Evolutionary conservation across 352 stramenopile genomes (phyloP).

Genomic region (Phytopythium aichiense): DNA sequence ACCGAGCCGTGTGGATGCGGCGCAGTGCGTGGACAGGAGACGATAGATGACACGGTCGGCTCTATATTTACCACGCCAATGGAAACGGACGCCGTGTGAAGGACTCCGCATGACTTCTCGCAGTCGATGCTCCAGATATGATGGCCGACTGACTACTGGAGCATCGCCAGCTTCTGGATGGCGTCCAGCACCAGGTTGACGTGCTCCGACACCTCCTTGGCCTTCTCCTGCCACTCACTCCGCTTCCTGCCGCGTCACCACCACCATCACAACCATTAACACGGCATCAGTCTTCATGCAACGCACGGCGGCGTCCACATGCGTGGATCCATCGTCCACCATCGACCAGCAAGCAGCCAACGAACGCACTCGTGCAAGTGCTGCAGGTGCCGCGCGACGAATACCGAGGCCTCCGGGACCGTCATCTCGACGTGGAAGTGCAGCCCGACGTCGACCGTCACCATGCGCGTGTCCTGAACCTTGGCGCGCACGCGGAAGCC

Average conservation of each 20-base stretch:
- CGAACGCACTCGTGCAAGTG: conserved; percentile 43
- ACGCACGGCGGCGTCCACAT: background rate
- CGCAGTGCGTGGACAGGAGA: background rate
- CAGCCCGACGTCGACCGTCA: conserved; percentile 68
- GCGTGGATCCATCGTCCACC: background rate
- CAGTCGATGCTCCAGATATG: background rate
- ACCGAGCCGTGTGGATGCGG: background rate
- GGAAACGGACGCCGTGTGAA: background rate
- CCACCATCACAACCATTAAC: conserved; percentile 2
- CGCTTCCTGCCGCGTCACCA: conserved; percentile 33
- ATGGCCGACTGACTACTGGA: conserved; percentile 26
- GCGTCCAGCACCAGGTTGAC: conserved; percentile 71
- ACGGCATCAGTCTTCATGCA: background rate
- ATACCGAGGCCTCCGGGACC: conserved; percentile 44
- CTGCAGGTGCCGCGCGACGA: conserved; percentile 48
- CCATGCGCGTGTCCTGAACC: conserved; percentile 44
- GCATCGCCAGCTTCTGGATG: conserved; percentile 67
- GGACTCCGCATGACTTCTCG: background rate
- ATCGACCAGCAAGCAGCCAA: background rate
- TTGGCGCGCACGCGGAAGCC: conserved; percentile 74
- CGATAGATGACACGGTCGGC: background rate
- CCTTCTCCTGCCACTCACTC: conserved; percentile 65
- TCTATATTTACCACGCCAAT: background rate
- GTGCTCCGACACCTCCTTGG: conserved; percentile 61
- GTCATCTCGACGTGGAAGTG: conserved; percentile 83